Percentiles rank a stretch among this genome's conserved stretches.
These are phyloP conservation scores for Hypoxylon perforatum DNA, from an alignment of 495 filamentous ascomycete species.

Conservation along the genomic window DNA sequence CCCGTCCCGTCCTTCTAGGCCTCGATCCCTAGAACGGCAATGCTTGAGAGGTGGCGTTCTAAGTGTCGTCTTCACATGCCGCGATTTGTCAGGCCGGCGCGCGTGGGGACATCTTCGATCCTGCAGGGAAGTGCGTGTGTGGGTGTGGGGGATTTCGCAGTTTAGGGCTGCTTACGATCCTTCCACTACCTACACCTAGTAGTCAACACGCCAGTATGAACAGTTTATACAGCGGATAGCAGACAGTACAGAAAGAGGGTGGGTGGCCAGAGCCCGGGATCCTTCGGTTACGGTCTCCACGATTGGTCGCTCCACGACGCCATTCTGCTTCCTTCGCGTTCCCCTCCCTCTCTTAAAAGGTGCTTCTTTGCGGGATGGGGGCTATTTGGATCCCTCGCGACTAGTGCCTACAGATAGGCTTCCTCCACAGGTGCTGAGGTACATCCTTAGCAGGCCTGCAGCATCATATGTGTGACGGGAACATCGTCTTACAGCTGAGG, in stretches of 20 bases:
- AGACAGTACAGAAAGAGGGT: neutral
- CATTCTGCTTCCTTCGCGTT: neutral
- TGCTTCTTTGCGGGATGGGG: neutral
- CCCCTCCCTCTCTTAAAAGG: neutral
- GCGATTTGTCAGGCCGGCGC: too few relatives aligned
- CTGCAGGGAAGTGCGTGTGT: too few relatives aligned
- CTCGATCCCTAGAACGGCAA: slow-evolving; percentile 5
- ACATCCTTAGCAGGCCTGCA: too few relatives aligned
- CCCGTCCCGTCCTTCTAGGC: neutral
- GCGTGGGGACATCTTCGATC: too few relatives aligned
- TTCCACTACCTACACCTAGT: too few relatives aligned
- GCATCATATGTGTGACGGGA: too few relatives aligned
- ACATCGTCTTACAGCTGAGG: too few relatives aligned
- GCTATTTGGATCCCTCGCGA: neutral
- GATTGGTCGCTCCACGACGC: neutral
- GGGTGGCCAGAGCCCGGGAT: neutral
- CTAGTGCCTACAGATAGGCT: neutral
- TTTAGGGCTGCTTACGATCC: neutral
- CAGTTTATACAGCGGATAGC: neutral
- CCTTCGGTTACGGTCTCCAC: neutral
- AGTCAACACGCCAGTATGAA: neutral
- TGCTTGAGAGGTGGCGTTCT: neutral
- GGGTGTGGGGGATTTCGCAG: neutral
- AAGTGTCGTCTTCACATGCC: too few relatives aligned
- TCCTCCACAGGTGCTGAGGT: neutral